Conservation (phyloP, 106 monocot genomes). For the Gastrodia elata region DNA sequence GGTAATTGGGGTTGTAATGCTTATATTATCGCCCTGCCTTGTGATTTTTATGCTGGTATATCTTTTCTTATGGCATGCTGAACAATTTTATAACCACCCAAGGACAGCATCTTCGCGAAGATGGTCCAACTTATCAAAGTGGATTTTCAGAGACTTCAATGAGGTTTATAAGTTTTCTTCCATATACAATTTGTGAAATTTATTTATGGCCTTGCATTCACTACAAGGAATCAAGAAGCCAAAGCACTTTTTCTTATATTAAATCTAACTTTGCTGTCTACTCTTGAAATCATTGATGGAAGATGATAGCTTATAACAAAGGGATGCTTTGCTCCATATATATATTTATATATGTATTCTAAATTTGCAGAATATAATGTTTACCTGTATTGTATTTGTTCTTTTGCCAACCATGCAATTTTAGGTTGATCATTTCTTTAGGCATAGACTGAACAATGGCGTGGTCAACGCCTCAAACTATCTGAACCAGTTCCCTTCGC, state of each 20-base stretch:
- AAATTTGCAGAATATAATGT: background rate
- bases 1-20: slow-evolving; percentile 63
- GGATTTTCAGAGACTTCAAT: slow-evolving; percentile 96
- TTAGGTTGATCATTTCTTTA: slow-evolving; percentile 95
- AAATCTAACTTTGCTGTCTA: background rate
- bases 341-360: background rate
- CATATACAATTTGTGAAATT: background rate
- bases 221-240: background rate
- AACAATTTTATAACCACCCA: slow-evolving; percentile 95
- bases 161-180: slow-evolving; percentile 43
- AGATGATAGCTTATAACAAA: background rate
- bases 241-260: background rate
- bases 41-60: slow-evolving; percentile 94
- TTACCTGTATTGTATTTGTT: background rate
- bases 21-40: slow-evolving; percentile 83
- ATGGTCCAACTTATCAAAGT: slow-evolving; percentile 95
- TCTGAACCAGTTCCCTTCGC: slow-evolving; percentile 95
- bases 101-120: slow-evolving; percentile 87
- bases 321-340: background rate
- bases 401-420: slow-evolving; percentile 4
- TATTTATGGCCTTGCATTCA: background rate
- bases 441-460: slow-evolving; percentile 72
- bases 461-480: slow-evolving; percentile 67
- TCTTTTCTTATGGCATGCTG: slow-evolving; percentile 84
- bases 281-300: background rate